Evolutionary conservation across 305 asterid genomes (phyloP).

Genomic region (Lippia alba): DNA sequence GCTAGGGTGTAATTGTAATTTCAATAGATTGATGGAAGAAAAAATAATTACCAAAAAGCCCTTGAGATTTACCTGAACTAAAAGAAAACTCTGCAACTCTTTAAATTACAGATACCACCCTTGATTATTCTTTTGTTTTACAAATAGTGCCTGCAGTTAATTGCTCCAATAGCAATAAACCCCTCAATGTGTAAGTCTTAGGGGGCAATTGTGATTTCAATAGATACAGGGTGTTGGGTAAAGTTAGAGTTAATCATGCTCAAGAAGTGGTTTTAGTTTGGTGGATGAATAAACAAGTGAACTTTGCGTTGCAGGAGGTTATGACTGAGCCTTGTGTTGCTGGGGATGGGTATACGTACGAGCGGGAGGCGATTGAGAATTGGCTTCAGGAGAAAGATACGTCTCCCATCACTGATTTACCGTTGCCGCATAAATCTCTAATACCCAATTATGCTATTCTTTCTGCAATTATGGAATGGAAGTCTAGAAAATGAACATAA

Average conservation of each 20-base stretch:
- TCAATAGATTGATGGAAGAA: too few species aligned
- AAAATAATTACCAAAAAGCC: too few species aligned
- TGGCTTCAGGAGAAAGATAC: constrained; percentile 61
- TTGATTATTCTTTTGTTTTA: too few species aligned
- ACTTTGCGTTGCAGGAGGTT: constrained; percentile 58
- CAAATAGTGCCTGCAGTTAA: too few species aligned
- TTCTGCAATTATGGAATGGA: constrained; percentile 79
- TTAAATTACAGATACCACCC: too few species aligned
- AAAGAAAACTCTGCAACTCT: too few species aligned
- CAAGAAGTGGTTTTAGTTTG: not conserved
- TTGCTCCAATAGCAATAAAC: too few species aligned
- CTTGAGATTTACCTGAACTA: too few species aligned
- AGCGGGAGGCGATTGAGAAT: constrained; percentile 62
- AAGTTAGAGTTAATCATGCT: not conserved
- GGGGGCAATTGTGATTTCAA: too few species aligned
- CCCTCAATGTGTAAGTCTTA: too few species aligned
- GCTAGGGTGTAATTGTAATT: too few species aligned
- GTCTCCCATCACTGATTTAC: constrained; percentile 68
- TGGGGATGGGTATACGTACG: constrained; percentile 84
- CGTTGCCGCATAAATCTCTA: constrained; percentile 60
- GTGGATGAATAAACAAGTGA: not conserved
- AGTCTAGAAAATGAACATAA: constrained; percentile 43
- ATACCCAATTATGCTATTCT: constrained; percentile 72
- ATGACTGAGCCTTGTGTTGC: constrained; percentile 90
- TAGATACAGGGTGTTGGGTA: not conserved